Conservation (phyloP, 805 yeast genomes). For the Jamesozyma jinghongensis region DNA sequence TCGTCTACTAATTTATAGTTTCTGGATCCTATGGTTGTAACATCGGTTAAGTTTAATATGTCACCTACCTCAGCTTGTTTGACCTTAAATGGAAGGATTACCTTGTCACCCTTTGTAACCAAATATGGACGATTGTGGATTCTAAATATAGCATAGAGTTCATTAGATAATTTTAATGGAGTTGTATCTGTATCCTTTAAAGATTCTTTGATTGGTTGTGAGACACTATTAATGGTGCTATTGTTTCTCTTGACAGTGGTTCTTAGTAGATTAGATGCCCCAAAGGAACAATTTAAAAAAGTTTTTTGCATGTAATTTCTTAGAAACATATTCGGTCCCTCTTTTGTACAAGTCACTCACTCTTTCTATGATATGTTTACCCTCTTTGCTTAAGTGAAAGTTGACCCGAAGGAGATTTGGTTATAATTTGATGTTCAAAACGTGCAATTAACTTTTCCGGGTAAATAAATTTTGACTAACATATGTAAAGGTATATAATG, state of each 20-base stretch:
- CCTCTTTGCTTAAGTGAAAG: no score
- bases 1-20: conserved; percentile 59
- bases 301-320: neutral
- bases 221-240: neutral
- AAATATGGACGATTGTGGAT: conserved; percentile 79
- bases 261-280: neutral
- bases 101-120: conserved; percentile 83
- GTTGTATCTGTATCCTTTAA: conserved; percentile 34
- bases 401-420: no score
- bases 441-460: neutral
- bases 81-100: conserved; percentile 70
- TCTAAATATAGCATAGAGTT: conserved; percentile 71
- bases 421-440: neutral
- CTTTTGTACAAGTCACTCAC: no score
- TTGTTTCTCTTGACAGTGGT: neutral
- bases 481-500: no score
- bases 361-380: no score
- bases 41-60: conserved; percentile 59
- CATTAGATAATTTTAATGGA: conserved; percentile 57
- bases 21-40: conserved; percentile 76
- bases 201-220: neutral
- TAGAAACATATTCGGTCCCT: neutral
- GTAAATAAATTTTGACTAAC: no score
- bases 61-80: conserved; percentile 79
- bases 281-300: neutral